Percentiles rank a stretch among this genome's conserved stretches.
Evolutionary conservation across 768 basidiomycete species (phyloP).

Genomic region (Dendrothele bispora): DNA sequence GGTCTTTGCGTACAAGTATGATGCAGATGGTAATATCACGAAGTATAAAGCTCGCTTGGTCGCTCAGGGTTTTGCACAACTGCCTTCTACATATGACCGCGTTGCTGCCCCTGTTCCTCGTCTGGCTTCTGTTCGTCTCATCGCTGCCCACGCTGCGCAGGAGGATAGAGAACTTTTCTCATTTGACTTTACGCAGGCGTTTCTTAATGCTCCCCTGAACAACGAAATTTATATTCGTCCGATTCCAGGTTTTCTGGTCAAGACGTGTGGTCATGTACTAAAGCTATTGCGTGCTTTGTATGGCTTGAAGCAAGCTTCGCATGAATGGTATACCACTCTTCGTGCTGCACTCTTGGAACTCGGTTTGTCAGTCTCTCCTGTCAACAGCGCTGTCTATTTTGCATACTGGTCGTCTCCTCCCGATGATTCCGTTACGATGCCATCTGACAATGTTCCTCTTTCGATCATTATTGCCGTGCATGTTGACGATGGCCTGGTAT

Average conservation of each 20-base stretch:
- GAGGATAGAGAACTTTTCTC: neutral
- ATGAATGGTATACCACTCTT: neutral
- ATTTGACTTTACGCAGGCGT: constrained; percentile 2
- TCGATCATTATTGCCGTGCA: neutral
- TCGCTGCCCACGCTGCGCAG: neutral
- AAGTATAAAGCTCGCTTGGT: too few species aligned
- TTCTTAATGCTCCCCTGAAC: constrained; percentile 1
- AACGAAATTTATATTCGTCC: neutral
- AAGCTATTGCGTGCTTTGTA: too few species aligned
- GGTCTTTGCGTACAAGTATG: neutral
- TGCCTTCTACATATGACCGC: too few species aligned
- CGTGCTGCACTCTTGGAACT: neutral
- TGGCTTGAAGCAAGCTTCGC: too few species aligned
- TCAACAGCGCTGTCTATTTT: neutral
- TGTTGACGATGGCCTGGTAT: neutral
- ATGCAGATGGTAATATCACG: neutral
- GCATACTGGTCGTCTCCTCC: neutral
- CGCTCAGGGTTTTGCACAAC: too few species aligned
- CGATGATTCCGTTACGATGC: neutral
- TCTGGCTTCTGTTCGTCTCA: neutral
- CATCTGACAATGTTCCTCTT: neutral
- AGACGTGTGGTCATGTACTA: too few species aligned
- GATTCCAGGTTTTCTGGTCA: neutral
- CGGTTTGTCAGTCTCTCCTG: neutral
- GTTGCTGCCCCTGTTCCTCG: too few species aligned